Base-by-base conservation (phyloP, 2,329 filamentous ascomycete species). In the Aureobasidium sp. region DNA sequence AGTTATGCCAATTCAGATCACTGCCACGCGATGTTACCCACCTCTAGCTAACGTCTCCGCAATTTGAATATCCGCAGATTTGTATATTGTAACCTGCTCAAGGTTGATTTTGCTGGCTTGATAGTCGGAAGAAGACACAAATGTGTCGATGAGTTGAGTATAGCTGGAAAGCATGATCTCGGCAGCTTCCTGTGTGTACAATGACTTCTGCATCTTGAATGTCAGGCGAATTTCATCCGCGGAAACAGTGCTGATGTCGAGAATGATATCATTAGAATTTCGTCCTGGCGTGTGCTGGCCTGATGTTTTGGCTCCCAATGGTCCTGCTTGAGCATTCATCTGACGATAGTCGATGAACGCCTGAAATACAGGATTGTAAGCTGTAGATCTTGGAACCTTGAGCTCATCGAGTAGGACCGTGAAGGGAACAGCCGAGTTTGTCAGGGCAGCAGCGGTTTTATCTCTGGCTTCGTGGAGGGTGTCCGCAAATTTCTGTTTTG, bases 351-450 rank as follows among this genome's bases (percentile, higher is more conserved):
- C 62, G 32, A 71, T 56, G 25, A 63, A 62, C 2, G 61, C 61
- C 41, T 72, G 70, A 55, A 71, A 70, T 3, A 72, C 55, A 2
- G 70, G 69, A n/a, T 41, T 62, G 29, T 64, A 55, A 6, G 56
- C 57, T 1, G 63, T 53, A 2, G 62, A 61, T 51, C 37, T 17
- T 64, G 40, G 40, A 6, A 29, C 42, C 4, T 59, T 52, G 1
- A 67, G 44, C 3, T 61, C 58, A 0, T 65, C 55, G 16, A 74
- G 64, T 14, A 72, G 61, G 1, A 62, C 27, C 3, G 67, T 61
- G 30, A 70, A 68, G 1, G 68, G 66, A 0, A 70, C 45, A 4
- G 14, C 11, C 7, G 65, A 63, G 54, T 68, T 54, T 1, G 25
- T 49, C 3, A 67, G 57, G 2, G 62, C 68, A 5, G 35, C 37